phyloP scores from a whole-genome alignment of 2,329 filamentous ascomycete species.

The Tolypocladium nubicola region DNA sequence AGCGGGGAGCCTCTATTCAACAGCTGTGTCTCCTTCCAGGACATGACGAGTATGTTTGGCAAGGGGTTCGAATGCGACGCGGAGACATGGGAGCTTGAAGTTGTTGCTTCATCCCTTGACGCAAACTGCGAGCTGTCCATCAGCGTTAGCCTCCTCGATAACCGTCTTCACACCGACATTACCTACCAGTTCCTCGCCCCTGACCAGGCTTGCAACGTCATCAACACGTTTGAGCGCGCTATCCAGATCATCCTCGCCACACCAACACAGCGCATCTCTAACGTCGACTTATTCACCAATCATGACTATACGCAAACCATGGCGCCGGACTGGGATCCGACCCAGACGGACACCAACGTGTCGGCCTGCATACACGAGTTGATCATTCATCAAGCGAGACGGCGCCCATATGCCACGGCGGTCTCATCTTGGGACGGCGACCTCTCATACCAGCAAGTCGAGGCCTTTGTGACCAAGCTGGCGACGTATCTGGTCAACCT shows the following conservation, averaged over 20 bases:
- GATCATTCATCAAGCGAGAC: slow-evolving; percentile 27
- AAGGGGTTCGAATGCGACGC: background rate
- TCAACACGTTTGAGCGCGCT: slow-evolving; percentile 41
- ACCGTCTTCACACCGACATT: slow-evolving; percentile 31
- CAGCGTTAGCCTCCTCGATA: slow-evolving; percentile 30
- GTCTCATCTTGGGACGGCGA: slow-evolving; percentile 34
- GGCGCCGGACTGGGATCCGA: slow-evolving; percentile 37
- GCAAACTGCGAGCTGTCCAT: slow-evolving; percentile 35
- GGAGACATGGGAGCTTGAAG: slow-evolving; percentile 4
- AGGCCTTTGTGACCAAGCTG: slow-evolving; percentile 25
- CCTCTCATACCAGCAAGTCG: slow-evolving; percentile 29
- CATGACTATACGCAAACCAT: slow-evolving; percentile 43
- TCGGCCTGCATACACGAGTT: slow-evolving; percentile 34
- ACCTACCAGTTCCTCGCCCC: slow-evolving; percentile 31
- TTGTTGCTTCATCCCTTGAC: slow-evolving; percentile 5
- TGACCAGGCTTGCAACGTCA: slow-evolving; percentile 35
- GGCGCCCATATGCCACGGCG: slow-evolving; percentile 27
- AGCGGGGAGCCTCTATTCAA: slow-evolving; percentile 36
- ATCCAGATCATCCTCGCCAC: slow-evolving; percentile 33
- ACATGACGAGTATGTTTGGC: slow-evolving; percentile 15
- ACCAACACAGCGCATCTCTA: slow-evolving; percentile 28
- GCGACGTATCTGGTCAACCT: slow-evolving; percentile 35
- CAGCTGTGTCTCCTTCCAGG: slow-evolving; percentile 37
- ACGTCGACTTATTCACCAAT: slow-evolving; percentile 43
- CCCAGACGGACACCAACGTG: slow-evolving; percentile 25